Evolutionary conservation across 1,284 basidiomycete species (phyloP).

Genomic region (Testicularia cyperi): DNA sequence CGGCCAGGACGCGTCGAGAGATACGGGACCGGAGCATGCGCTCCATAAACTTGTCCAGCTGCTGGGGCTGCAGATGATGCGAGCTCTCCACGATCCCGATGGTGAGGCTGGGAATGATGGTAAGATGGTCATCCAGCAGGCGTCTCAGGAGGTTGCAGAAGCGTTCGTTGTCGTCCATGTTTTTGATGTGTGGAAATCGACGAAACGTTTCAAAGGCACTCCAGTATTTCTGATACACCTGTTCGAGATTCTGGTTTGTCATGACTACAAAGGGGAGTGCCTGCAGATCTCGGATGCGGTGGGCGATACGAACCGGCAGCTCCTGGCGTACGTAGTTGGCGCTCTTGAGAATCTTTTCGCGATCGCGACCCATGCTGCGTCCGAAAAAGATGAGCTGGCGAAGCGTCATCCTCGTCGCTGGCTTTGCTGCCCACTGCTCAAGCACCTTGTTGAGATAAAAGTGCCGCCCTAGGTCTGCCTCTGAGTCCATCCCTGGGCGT

Average conservation of each 20-base stretch:
- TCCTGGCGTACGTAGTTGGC: slow-evolving; percentile 88
- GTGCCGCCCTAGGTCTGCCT: slow-evolving; percentile 62
- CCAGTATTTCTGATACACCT: slow-evolving; percentile 71
- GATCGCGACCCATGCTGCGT: slow-evolving; percentile 39
- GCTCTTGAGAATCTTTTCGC: slow-evolving; percentile 62
- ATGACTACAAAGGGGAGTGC: slow-evolving; percentile 83
- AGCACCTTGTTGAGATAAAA: slow-evolving; percentile 84
- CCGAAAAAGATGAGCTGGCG: slow-evolving; percentile 72
- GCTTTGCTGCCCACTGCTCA: slow-evolving; percentile 75
- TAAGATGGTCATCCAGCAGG: slow-evolving; percentile 71
- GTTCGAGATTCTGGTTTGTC: slow-evolving; percentile 78
- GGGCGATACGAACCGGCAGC: slow-evolving; percentile 81
- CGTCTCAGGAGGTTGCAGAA: slow-evolving; percentile 74
- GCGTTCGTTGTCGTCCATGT: slow-evolving; percentile 72
- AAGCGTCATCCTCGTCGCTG: slow-evolving; percentile 73
- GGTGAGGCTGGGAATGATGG: slow-evolving; percentile 41
- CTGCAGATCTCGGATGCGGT: slow-evolving; percentile 83
- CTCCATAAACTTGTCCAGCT: slow-evolving; percentile 82
- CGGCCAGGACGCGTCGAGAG: slow-evolving; percentile 80
- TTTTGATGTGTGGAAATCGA: slow-evolving; percentile 73
- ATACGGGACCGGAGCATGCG: slow-evolving; percentile 88
- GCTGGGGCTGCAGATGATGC: slow-evolving; percentile 75
- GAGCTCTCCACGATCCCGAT: slow-evolving; percentile 63
- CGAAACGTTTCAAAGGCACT: slow-evolving; percentile 66
- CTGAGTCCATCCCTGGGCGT: slow-evolving; percentile 18